Base-by-base conservation (phyloP, 2,329 filamentous ascomycete genomes). In the Neospermospora avenae region DNA sequence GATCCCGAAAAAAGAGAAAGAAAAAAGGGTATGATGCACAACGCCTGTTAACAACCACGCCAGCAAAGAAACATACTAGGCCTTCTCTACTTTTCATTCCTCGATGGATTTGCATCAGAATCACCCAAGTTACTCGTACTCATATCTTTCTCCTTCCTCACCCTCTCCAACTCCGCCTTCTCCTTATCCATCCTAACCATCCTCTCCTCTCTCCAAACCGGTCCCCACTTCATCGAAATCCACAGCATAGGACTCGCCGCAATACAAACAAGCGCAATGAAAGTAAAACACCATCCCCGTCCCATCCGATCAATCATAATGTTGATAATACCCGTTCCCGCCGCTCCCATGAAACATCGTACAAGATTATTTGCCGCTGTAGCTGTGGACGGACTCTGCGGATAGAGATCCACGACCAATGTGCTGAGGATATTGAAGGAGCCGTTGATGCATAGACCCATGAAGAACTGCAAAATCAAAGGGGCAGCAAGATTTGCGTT, bases 291-390 rank as follows among this genome's bases (percentile, higher is more conserved):
- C 84, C 84, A 87, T 0, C 84, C 85, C 28, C 79, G 71, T 3
- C 85, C 85, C 74, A 87, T 80, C 0, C 72, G 74, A 6, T 74
- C 63, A 28, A 88, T 79, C 77, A 88, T 83, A 55, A 78, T 74
- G 55, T 85, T 79, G 41, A 89, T 82, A 8, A 85, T 76, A 0
- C 82, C 83, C 22, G 84, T 85, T 3, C 80, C 81, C 1, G 75
- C 80, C 0, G 86, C 86, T 24, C 84, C 85, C 44, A 84, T 73
- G 18, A 84, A 72, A 68, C 85, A 88, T n/a, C 85, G 75, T 4
- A 83, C 78, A 3, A 89, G 73, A 63, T 88, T 88, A 63, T 85
- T 86, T 0, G 85, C 82, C 0, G 85, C 85, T 1, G 84, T 84
- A 0, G 83, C 83, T 0, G 84, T 87, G 0, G 84, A 84, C 0